These are phyloP conservation scores for Mediolabrus comicus DNA, from an alignment of 108 stramenopile genomes.

Conservation along the genomic window DNA sequence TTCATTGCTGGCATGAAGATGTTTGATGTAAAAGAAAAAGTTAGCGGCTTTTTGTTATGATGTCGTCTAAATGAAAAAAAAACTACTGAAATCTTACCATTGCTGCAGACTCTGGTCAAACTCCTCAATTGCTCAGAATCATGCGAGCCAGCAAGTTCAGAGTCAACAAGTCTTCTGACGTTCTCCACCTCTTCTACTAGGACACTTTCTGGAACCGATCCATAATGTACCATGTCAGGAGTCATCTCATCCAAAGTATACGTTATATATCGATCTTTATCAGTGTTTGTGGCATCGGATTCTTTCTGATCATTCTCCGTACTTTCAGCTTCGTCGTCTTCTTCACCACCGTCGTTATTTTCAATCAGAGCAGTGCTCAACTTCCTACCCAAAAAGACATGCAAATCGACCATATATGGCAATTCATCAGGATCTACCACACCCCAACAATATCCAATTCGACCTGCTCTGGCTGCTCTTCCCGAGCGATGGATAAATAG, in stretches of 20 bases:
- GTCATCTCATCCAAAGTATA: conserved; percentile 92
- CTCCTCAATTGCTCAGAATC: conserved; percentile 65
- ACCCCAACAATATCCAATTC: conserved; percentile 89
- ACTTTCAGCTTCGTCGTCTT: conserved; percentile 21
- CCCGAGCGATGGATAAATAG: conserved; percentile 96
- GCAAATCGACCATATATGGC: conserved; percentile 97
- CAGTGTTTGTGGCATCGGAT: conserved; percentile 25
- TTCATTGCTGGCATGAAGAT: conserved; percentile 81
- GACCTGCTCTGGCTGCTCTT: conserved; percentile 91
- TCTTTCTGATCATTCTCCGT: conserved; percentile 3
- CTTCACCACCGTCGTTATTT: conserved; percentile 22
- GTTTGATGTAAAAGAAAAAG: neutral
- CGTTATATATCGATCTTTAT: conserved; percentile 36
- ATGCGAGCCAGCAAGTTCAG: conserved; percentile 72
- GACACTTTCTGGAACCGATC: conserved; percentile 90
- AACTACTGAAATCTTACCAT: conserved; percentile 39
- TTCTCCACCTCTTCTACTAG: conserved; percentile 93
- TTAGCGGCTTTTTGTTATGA: neutral
- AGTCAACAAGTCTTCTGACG: conserved; percentile 78
- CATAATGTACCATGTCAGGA: conserved; percentile 97
- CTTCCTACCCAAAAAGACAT: conserved; percentile 91
- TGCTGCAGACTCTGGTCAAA: conserved; percentile 69
- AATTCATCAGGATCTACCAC: conserved; percentile 96
- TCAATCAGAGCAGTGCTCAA: conserved; percentile 49
- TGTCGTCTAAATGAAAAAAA: neutral